Conservation (phyloP, 2,329 filamentous ascomycete species). For the Aureobasidium subglaciale region DNA sequence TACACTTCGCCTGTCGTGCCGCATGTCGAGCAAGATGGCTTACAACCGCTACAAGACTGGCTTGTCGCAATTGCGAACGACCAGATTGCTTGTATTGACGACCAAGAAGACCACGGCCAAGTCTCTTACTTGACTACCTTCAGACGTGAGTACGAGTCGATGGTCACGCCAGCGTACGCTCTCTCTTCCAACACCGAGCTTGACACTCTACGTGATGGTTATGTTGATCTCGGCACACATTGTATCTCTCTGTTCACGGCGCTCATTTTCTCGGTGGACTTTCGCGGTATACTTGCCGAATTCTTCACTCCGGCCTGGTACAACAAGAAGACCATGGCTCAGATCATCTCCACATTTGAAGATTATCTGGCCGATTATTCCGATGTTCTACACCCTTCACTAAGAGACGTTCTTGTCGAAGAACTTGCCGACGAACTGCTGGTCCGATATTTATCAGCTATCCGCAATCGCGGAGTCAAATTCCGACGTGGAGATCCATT, state of each 20-base stretch:
- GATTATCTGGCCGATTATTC: conserved; percentile 88
- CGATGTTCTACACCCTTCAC: conserved; percentile 72
- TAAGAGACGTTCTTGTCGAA: conserved; percentile 87
- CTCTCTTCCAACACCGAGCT: conserved; percentile 65
- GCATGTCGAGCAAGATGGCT: conserved; percentile 53
- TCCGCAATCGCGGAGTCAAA: conserved; percentile 78
- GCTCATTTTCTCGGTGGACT: conserved; percentile 86
- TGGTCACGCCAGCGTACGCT: conserved; percentile 75
- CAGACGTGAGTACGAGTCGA: conserved; percentile 70
- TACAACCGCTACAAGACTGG: conserved; percentile 78
- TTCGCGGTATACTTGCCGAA: conserved; percentile 71
- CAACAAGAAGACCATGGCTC: conserved; percentile 74
- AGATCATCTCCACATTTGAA: conserved; percentile 89
- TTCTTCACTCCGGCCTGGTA: conserved; percentile 95
- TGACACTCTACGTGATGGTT: conserved; percentile 72
- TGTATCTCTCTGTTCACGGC: conserved; percentile 82
- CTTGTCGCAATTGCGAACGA: conserved; percentile 95
- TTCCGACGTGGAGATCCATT: conserved; percentile 83
- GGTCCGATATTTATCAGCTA: conserved; percentile 70
- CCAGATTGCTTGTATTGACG: conserved; percentile 96
- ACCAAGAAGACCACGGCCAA: conserved; percentile 61
- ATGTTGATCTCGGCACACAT: conserved; percentile 90
- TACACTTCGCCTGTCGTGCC: conserved; percentile 49
- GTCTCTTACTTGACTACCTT: conserved; percentile 81
- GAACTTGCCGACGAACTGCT: conserved; percentile 90